Conservation (phyloP, 805 yeast species). For the Blastobotrys robertii region DNA sequence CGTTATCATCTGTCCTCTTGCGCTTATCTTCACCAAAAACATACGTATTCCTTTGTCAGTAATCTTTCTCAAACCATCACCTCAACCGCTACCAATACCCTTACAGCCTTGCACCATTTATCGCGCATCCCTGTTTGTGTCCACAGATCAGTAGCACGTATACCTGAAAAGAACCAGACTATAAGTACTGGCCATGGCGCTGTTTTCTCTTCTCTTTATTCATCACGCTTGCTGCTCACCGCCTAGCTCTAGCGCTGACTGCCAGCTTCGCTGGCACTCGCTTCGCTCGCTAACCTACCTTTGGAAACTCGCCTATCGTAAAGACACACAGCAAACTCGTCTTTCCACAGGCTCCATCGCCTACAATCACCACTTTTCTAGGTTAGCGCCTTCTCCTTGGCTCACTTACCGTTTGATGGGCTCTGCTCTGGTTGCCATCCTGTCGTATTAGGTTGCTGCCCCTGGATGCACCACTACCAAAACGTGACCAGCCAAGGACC, state of each 20-base stretch:
- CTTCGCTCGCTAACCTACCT: conserved; percentile 36
- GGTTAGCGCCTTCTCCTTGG: conserved; percentile 1
- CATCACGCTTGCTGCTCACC: background rate
- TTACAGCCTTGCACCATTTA: too few relatives aligned
- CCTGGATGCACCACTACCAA: background rate
- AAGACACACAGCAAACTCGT: conserved; percentile 85
- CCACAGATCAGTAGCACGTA: background rate
- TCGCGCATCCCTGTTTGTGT: too few relatives aligned
- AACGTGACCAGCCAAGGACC: too few relatives aligned
- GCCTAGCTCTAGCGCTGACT: too few relatives aligned
- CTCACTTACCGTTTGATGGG: conserved; percentile 11
- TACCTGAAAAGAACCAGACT: too few relatives aligned
- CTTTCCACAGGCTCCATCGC: conserved; percentile 94
- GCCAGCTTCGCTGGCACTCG: background rate
- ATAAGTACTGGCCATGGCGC: background rate
- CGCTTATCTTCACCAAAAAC: conserved; percentile 1
- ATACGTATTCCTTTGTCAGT: conserved; percentile 9
- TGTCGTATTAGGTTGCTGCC: background rate
- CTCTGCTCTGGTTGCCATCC: conserved; percentile 4
- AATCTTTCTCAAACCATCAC: background rate
- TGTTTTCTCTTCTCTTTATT: background rate
- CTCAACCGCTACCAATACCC: too few relatives aligned
- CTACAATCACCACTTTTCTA: conserved; percentile 79
- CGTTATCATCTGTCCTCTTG: too few relatives aligned
- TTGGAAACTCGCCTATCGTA: conserved; percentile 86